Conservation (phyloP, 345 rosid species). For the Brassica juncea region DNA sequence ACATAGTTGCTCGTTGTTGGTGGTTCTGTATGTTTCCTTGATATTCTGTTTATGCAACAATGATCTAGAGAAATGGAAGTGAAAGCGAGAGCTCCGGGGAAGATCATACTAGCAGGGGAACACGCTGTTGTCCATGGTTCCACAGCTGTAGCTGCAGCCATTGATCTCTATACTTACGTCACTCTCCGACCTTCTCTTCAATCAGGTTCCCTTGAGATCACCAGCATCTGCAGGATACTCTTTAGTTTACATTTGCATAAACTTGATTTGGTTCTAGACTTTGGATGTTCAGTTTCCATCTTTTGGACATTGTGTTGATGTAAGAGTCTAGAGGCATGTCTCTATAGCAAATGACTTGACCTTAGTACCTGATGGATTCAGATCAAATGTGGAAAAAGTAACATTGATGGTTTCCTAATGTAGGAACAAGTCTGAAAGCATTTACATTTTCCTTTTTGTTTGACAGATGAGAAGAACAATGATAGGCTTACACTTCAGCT, state of each 20-base stretch:
- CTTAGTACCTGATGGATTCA: neutral
- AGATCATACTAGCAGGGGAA: slow-evolving; percentile 91
- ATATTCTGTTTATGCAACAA: neutral
- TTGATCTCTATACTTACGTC: slow-evolving; percentile 72
- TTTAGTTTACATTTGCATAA: neutral
- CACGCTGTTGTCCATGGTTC: slow-evolving; percentile 98
- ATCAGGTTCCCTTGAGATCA: slow-evolving; percentile 48
- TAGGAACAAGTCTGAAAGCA: slow-evolving; percentile 10
- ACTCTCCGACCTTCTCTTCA: slow-evolving; percentile 57
- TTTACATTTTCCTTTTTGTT: slow-evolving; percentile 15
- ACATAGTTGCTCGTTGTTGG: neutral
- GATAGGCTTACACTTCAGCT: slow-evolving; percentile 63
- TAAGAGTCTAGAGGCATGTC: neutral
- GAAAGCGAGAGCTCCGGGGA: slow-evolving; percentile 94
- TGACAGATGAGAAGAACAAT: slow-evolving; percentile 46
- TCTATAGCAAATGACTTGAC: neutral
- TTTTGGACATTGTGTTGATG: neutral
- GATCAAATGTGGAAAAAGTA: neutral
- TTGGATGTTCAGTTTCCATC: neutral
- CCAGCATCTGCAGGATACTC: neutral
- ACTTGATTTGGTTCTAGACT: neutral
- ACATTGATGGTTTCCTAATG: neutral
- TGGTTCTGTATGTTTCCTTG: neutral
- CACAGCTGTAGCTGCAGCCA: slow-evolving; percentile 87
- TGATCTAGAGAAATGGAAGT: slow-evolving; percentile 66